Conservation (phyloP, 129 eudicot genomes). For the Lactuca sativa region DNA sequence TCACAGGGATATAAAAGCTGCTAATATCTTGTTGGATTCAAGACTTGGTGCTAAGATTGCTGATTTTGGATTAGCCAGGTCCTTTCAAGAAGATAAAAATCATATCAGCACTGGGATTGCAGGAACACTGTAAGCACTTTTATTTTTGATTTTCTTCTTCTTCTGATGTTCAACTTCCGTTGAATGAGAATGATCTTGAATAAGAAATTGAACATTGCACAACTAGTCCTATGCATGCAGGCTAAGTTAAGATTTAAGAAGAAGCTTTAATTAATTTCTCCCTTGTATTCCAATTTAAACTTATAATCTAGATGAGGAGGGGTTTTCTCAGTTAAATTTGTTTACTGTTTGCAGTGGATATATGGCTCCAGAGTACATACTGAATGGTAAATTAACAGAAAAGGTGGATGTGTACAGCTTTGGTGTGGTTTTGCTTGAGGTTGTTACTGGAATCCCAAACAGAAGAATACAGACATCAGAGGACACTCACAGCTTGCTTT, state of each 20-base stretch:
- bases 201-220: no score
- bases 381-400: slow-evolving; percentile 60
- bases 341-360: slow-evolving; percentile 49
- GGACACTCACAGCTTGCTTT: slow-evolving; percentile 48
- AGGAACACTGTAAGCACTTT: slow-evolving; percentile 65
- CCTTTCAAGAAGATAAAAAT: slow-evolving; percentile 78
- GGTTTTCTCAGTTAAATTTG: background rate
- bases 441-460: slow-evolving; percentile 66
- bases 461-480: slow-evolving; percentile 51
- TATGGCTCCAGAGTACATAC: slow-evolving; percentile 81
- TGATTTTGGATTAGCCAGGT: slow-evolving; percentile 89
- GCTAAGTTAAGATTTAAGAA: no score
- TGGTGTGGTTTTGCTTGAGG: slow-evolving; percentile 69
- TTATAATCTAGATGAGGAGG: no score
- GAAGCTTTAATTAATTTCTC: no score
- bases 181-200: no score
- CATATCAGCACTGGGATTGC: slow-evolving; percentile 91
- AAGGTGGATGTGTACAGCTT: slow-evolving; percentile 81
- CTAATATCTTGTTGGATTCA: slow-evolving; percentile 75
- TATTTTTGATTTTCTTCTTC: no score
- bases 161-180: no score
- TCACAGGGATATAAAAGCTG: slow-evolving; percentile 78
- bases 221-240: no score
- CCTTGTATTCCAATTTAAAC: background rate
- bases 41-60: slow-evolving; percentile 75